Evolutionary conservation across 2,329 filamentous ascomycete species (phyloP).

Genomic region (Phialophora macrospora): DNA sequence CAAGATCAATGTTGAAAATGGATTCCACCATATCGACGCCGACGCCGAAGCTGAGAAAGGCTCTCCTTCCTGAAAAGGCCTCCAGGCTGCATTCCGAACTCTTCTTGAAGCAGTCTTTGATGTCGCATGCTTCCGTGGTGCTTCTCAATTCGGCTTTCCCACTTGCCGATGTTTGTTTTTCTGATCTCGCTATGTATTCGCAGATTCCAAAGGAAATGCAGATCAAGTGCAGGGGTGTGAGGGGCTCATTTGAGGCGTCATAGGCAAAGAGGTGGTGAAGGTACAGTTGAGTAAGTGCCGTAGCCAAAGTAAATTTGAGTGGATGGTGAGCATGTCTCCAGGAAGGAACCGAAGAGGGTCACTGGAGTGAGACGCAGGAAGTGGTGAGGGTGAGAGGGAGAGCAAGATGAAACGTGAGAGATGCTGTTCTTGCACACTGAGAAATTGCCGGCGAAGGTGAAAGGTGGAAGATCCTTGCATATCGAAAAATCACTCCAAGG

Average conservation of each 20-base stretch:
- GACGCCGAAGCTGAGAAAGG: not conserved
- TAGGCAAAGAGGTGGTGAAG: not conserved
- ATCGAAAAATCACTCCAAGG: too few species aligned
- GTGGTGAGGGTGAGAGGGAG: not conserved
- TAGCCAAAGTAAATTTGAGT: not conserved
- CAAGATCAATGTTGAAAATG: not conserved
- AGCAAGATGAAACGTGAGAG: not conserved
- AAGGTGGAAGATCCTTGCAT: not conserved
- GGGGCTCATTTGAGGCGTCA: not conserved
- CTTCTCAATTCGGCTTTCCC: not conserved
- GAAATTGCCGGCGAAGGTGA: not conserved
- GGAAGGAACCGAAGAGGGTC: not conserved
- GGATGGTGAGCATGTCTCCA: not conserved
- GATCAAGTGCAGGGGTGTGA: not conserved
- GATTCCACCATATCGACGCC: not conserved
- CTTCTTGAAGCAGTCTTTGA: not conserved
- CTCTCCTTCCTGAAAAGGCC: not conserved
- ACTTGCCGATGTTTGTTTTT: not conserved
- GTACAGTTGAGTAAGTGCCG: not conserved
- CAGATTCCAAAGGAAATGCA: not conserved
- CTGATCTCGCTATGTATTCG: not conserved
- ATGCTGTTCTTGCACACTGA: too few species aligned
- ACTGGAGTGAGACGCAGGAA: not conserved
- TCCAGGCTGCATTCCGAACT: not conserved
- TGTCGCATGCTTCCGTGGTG: not conserved